Conservation (phyloP, 2,329 filamentous ascomycete genomes). For the Hymenoscyphus occultus region DNA sequence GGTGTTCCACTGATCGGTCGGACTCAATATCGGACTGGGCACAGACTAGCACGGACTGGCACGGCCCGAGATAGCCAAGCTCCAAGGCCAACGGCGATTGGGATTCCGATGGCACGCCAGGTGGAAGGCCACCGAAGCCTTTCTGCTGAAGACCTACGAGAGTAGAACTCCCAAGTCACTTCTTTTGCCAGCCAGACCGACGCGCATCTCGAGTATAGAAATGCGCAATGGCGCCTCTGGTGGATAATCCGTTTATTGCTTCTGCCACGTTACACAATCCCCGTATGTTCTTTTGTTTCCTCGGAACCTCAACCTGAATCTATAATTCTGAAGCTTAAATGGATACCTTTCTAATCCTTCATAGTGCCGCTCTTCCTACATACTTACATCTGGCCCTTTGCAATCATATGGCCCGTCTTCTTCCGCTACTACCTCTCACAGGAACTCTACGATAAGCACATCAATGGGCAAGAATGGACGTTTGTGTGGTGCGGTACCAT, state of each 20-base stretch:
- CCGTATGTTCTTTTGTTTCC: slow-evolving; percentile 34
- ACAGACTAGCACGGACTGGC: too few relatives aligned
- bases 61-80: too few relatives aligned
- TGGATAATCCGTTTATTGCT: slow-evolving; percentile 88
- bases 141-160: neutral
- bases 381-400: slow-evolving; percentile 89
- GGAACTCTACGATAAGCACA: slow-evolving; percentile 85
- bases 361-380: slow-evolving; percentile 71
- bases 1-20: neutral
- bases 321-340: neutral
- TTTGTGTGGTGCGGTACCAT: slow-evolving; percentile 92
- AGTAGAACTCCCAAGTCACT: neutral
- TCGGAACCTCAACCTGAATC: neutral
- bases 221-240: slow-evolving; percentile 69
- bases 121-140: neutral
- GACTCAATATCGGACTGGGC: neutral
- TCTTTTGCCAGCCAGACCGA: slow-evolving; percentile 14
- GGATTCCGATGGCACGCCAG: too few relatives aligned
- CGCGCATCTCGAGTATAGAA: slow-evolving; percentile 23
- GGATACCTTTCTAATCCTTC: slow-evolving; percentile 17
- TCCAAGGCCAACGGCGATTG: too few relatives aligned
- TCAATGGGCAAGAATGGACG: slow-evolving; percentile 95
- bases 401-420: slow-evolving; percentile 88
- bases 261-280: slow-evolving; percentile 85
- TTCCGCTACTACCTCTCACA: slow-evolving; percentile 80